These are phyloP conservation scores for Botryotinia globosa DNA, from an alignment of 2,329 filamentous ascomycete genomes.

Conservation along the genomic window DNA sequence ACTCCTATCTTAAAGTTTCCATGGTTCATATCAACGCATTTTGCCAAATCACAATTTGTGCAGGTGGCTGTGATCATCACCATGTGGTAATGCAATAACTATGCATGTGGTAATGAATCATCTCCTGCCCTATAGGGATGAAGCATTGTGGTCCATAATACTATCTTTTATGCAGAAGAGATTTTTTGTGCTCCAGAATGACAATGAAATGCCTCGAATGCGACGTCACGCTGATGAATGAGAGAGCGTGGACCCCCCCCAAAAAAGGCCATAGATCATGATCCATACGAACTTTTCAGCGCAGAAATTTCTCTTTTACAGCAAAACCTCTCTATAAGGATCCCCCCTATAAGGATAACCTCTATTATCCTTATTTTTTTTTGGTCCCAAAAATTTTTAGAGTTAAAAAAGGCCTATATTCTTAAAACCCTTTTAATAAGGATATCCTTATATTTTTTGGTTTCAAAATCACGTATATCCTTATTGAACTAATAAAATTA, in stretches of 20 bases:
- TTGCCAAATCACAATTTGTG: not conserved
- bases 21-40: not conserved
- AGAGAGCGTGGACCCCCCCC: not conserved
- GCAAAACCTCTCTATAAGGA: no score
- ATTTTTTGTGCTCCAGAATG: constrained; percentile 11
- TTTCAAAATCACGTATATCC: no score
- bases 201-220: not conserved
- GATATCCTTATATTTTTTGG: no score
- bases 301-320: not conserved
- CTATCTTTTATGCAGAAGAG: constrained; percentile 12
- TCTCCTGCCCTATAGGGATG: not conserved
- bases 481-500: no score
- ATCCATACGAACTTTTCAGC: not conserved
- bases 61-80: not conserved
- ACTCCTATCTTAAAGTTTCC: not conserved
- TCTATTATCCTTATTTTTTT: no score
- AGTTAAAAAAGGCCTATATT: no score
- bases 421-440: no score
- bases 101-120: constrained; percentile 7
- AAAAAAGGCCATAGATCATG: not conserved
- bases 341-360: no score
- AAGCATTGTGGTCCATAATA: constrained; percentile 1
- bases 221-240: constrained; percentile 2
- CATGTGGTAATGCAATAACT: not conserved
- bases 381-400: no score